Evolutionary conservation across 2,329 filamentous ascomycete species (phyloP).

Genomic region (Neopestalotiopsis sp.): DNA sequence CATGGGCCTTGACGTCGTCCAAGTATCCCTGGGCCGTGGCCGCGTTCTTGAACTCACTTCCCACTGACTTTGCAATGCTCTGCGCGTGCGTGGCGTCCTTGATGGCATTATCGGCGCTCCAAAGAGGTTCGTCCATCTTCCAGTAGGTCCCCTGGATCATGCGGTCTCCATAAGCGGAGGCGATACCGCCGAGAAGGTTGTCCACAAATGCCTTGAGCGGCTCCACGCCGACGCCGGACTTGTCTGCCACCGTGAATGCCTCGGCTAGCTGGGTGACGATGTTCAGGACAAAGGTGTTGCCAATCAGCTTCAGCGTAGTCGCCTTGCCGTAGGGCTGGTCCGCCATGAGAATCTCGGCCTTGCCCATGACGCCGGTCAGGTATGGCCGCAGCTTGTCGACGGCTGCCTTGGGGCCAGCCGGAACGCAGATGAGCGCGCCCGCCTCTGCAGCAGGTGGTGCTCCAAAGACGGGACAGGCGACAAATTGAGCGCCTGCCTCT

Average conservation of each 20-base stretch:
- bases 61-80: slow-evolving; percentile 66
- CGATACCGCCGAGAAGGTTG: slow-evolving; percentile 75
- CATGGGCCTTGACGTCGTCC: slow-evolving; percentile 68
- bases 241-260: slow-evolving; percentile 79
- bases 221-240: slow-evolving; percentile 73
- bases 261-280: slow-evolving; percentile 83
- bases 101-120: slow-evolving; percentile 79
- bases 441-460: slow-evolving; percentile 66
- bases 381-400: slow-evolving; percentile 69
- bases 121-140: slow-evolving; percentile 77
- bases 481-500: slow-evolving; percentile 70
- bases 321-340: slow-evolving; percentile 53
- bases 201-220: slow-evolving; percentile 75
- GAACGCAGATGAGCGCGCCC: slow-evolving; percentile 69
- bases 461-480: slow-evolving; percentile 73
- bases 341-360: slow-evolving; percentile 55
- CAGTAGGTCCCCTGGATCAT: slow-evolving; percentile 81
- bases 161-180: slow-evolving; percentile 74
- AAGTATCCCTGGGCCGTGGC: slow-evolving; percentile 74
- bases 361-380: slow-evolving; percentile 69
- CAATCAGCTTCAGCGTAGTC: slow-evolving; percentile 77
- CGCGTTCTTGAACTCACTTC: slow-evolving; percentile 66
- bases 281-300: slow-evolving; percentile 85
- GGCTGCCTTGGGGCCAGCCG: slow-evolving; percentile 61
- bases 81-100: slow-evolving; percentile 83